Evolutionary conservation across 306 rosid species (phyloP), one percentile per base, ranked within the genome.

Genomic region (Calophaca sinica): DNA sequence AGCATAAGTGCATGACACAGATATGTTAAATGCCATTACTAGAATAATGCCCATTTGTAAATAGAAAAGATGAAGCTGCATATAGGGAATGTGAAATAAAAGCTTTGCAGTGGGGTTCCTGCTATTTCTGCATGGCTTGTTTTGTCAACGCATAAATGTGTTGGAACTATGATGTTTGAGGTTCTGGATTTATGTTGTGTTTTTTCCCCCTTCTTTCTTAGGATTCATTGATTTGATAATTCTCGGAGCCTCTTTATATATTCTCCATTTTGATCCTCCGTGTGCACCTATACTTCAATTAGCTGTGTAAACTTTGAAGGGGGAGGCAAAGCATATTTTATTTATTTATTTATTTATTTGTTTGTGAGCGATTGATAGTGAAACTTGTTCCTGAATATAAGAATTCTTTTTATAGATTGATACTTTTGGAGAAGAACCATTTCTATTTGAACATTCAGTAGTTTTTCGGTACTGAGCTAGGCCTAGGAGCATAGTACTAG

Each of bases 1-100:
- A 26, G 26, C 26, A 20, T 20, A 20, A 20, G 26, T 20, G 26
- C n/a, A 32, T 55, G n/a, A 6, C 10, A 3, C 50, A 5, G n/a
- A 64, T 33, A 72, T 13, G 54, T 57, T 44, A 70, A 46, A 73
- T 48, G 46, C 49, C 53, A 28, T 79, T 46, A 72, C 79, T 65
- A 26, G 79, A 55, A 49, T 2, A 3, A 48, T 14, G 2, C 51
- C n/a, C 52, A 42, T 15, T 39, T 70, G 48, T 62, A 39, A 51
- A 50, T 61, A 51, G 58, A 14, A 70, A 50, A 63, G 59, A 72
- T 11, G 62, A 29, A 35, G 44, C 28, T 54, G 46, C 61, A 6
- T 63, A 12, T 12, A 45, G 70, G 74, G 46, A 79, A 35, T 73
- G 29, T 6, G 2, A 35, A 54, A 46, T 45, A 54, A 62, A 79